Evolutionary conservation across 257 asterid species (phyloP).

Genomic region (Eucommia ulmoides): DNA sequence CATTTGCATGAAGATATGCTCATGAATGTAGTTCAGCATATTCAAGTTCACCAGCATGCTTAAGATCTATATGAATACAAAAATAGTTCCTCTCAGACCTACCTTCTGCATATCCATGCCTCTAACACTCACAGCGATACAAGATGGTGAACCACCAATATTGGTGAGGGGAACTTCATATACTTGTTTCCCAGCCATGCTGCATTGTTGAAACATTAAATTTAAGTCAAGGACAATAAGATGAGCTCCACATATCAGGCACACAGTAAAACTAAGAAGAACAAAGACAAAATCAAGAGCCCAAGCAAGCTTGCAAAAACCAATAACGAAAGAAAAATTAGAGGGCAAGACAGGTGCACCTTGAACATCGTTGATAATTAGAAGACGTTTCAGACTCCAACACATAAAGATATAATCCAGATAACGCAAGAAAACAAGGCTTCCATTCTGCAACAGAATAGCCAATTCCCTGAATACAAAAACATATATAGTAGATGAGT

Average conservation of each 20-base stretch:
- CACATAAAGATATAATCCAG: constrained; percentile 77
- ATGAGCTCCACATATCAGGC: background rate
- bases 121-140: constrained; percentile 83
- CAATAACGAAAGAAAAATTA: constrained; percentile 1
- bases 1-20: too few relatives aligned
- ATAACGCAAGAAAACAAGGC: constrained; percentile 77
- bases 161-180: constrained; percentile 79
- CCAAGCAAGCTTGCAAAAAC: background rate
- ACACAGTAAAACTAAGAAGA: constrained; percentile 4
- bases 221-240: too few relatives aligned
- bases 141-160: constrained; percentile 74
- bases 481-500: constrained; percentile 12
- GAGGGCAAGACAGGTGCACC: constrained; percentile 30
- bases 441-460: constrained; percentile 96
- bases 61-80: too few relatives aligned
- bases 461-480: constrained; percentile 85
- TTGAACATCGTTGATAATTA: constrained; percentile 78
- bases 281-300: constrained; percentile 3
- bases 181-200: constrained; percentile 96
- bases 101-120: constrained; percentile 93
- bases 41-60: too few relatives aligned
- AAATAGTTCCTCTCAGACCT: too few relatives aligned
- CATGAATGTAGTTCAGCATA: too few relatives aligned
- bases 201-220: too few relatives aligned
- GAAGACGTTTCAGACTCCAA: constrained; percentile 84